Conservation (phyloP, 2,329 filamentous ascomycete genomes). For the Chaetomiaceae sp. region DNA sequence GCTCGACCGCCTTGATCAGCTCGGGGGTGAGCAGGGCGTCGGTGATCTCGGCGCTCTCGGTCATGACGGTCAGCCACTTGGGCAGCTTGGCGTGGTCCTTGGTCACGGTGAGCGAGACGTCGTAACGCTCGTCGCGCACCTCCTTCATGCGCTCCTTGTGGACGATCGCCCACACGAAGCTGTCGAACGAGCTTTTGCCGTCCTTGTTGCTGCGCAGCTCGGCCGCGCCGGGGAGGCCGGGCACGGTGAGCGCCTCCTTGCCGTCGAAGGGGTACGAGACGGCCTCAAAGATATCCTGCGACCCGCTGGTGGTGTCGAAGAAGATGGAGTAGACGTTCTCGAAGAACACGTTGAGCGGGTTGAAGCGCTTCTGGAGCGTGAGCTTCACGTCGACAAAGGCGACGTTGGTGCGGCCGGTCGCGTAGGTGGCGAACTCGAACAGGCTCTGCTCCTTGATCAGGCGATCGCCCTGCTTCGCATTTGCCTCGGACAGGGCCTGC, state of each 20-base stretch:
- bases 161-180: constrained; percentile 91
- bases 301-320: constrained; percentile 67
- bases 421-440: constrained; percentile 82
- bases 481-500: constrained; percentile 45
- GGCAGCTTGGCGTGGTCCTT: constrained; percentile 91
- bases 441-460: constrained; percentile 81
- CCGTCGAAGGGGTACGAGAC: constrained; percentile 87
- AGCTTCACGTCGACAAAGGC: constrained; percentile 86
- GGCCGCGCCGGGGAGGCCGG: constrained; percentile 54
- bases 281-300: constrained; percentile 70
- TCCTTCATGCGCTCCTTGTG: constrained; percentile 93
- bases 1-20: constrained; percentile 70
- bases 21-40: constrained; percentile 84
- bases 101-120: constrained; percentile 85
- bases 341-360: constrained; percentile 58
- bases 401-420: constrained; percentile 85
- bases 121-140: constrained; percentile 88
- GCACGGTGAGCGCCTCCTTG: constrained; percentile 75
- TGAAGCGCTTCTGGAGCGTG: constrained; percentile 79
- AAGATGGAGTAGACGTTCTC: constrained; percentile 71
- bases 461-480: constrained; percentile 42
- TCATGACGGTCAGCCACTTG: constrained; percentile 89
- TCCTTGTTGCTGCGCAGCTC: constrained; percentile 53
- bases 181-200: constrained; percentile 69
- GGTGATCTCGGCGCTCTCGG: constrained; percentile 91